Evolutionary conservation across 2,329 filamentous ascomycete genomes (phyloP), one percentile per base, ranked within the genome.

Genomic region (Chaetomiaceae sp.): DNA sequence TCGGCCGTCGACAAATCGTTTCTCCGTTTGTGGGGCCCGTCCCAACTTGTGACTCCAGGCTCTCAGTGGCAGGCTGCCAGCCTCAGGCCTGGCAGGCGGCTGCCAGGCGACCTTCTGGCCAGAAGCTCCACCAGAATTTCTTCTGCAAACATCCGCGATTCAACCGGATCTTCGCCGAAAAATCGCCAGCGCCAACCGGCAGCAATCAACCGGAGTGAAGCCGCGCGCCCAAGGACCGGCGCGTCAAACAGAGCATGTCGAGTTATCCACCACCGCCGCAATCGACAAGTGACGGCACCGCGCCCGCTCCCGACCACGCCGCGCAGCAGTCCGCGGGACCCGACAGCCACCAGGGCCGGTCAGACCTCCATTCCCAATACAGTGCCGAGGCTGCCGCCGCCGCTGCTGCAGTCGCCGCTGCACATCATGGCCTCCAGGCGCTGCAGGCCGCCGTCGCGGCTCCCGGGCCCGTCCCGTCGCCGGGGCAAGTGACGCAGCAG

Each of bases 121-220:
- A n/a, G n/a, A n/a, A n/a, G n/a, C n/a, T n/a, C n/a, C n/a, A n/a
- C 25, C 25, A 27, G 9, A 5, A 12, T 8, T n/a, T 31, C 6
- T 39, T n/a, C 37, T 27, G 20, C 50, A 45, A 55, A 57, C 45
- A 51, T 34, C 54, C 55, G 55, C 43, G 50, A 63, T 60, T 63
- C 59, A 56, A 56, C 61, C 61, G 60, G 59, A 60, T 44, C 60
- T 63, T 60, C 59, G 37, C 60, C 60, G 59, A 61, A 55, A 57
- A 60, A 39, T 60, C 56, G 55, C 59, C 59, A 54, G 54, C 50
- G 51, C 47, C 47, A 33, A 36, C 27, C 36, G 42, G 33, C 43
- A 22, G 49, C n/a, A n/a, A 53, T 51, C 55, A 53, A 40, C 53
- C 57, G 58, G 56, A 59, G 59, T 55, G 53, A 55, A 56, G 60